phyloP scores from a whole-genome alignment of 768 basidiomycete species.

The Pleurotus tuber-regium region DNA sequence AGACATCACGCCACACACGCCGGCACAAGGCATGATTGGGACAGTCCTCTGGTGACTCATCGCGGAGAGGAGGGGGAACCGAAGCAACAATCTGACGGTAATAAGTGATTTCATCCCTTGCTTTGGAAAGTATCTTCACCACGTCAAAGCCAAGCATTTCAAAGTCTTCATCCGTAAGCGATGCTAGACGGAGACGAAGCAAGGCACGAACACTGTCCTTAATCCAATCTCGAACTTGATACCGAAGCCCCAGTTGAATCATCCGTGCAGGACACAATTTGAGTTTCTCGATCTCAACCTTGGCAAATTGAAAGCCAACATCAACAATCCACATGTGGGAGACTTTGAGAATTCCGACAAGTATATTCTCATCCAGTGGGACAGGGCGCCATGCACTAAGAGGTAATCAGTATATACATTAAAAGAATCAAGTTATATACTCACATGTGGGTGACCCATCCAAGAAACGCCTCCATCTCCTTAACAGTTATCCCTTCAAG shows the following conservation, averaged over 20 bases:
- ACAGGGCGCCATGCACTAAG: neutral
- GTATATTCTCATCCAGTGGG: neutral
- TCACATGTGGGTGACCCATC: slow-evolving; percentile 7
- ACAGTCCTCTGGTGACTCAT: neutral
- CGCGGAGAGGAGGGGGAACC: neutral
- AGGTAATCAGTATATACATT: neutral
- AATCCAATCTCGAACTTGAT: neutral
- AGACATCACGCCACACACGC: neutral
- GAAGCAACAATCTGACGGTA: neutral
- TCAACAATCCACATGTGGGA: neutral
- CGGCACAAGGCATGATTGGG: neutral
- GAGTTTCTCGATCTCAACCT: neutral
- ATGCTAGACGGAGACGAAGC: neutral
- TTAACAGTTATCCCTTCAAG: neutral
- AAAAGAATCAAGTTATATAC: neutral
- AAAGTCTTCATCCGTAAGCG: neutral
- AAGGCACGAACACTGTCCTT: neutral
- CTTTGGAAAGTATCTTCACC: neutral
- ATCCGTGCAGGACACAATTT: neutral
- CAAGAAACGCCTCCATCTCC: slow-evolving; percentile 8
- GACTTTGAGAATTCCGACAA: neutral
- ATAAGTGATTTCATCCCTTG: neutral
- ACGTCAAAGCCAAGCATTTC: neutral
- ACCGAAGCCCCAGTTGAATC: neutral
- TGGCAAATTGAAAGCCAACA: neutral